phyloP scores from a whole-genome alignment of 331 rosid genomes.

The Rhamnella rubrinervis region DNA sequence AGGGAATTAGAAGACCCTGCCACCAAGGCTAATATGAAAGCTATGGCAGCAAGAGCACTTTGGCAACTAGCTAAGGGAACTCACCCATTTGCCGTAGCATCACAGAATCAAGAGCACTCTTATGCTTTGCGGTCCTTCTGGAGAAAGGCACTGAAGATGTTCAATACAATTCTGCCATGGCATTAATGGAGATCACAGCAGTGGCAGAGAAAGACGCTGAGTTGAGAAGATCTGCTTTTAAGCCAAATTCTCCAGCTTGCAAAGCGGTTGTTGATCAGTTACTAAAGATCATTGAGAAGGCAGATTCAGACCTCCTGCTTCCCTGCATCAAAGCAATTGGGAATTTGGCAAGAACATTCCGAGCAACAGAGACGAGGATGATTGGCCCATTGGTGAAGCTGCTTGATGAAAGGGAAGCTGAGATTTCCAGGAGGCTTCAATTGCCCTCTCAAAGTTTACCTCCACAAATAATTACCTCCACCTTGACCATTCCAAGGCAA shows the following conservation, averaged over 20 bases:
- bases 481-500: conserved; percentile 75
- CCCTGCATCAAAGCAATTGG: conserved; percentile 75
- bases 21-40: conserved; percentile 71
- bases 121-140: conserved; percentile 74
- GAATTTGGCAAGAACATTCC: conserved; percentile 77
- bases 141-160: conserved; percentile 73
- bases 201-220: conserved; percentile 82
- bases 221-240: conserved; percentile 74
- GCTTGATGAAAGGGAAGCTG: conserved; percentile 74
- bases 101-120: conserved; percentile 73
- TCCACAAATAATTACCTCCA: conserved; percentile 70
- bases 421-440: conserved; percentile 57
- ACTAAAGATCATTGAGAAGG: conserved; percentile 57
- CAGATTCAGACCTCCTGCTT: conserved; percentile 61
- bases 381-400: conserved; percentile 72
- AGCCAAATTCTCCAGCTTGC: conserved; percentile 87
- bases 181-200: conserved; percentile 74
- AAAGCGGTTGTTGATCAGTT: conserved; percentile 83
- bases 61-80: conserved; percentile 63
- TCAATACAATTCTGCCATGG: conserved; percentile 77
- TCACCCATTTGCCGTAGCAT: conserved; percentile 70
- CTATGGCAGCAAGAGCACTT: conserved; percentile 79
- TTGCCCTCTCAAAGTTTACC: conserved; percentile 71
- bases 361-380: conserved; percentile 74
- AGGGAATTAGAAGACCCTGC: conserved; percentile 63